These are phyloP conservation scores for Cryptosporidium sp. DNA, from an alignment of 169 alveolate species.

Conservation along the genomic window DNA sequence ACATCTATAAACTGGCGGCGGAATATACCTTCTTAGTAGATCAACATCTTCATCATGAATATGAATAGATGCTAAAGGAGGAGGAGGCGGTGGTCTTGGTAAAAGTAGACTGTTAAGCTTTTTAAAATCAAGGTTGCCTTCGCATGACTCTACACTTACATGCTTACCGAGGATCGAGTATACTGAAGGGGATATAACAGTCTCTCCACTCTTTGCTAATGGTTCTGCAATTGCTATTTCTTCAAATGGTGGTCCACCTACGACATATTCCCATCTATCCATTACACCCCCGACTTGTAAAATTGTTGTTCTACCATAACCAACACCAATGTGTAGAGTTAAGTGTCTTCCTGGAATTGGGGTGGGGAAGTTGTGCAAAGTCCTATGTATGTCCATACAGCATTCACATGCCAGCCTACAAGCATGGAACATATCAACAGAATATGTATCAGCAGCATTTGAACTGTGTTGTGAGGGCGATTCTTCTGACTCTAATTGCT, in stretches of 20 bases:
- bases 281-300: constrained; percentile 84
- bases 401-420: constrained; percentile 81
- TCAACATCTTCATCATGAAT: constrained; percentile 75
- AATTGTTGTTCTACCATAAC: constrained; percentile 83
- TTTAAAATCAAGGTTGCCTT: constrained; percentile 68
- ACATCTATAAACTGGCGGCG: constrained; percentile 82
- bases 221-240: constrained; percentile 85
- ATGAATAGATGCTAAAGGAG: constrained; percentile 74
- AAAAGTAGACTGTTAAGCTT: constrained; percentile 17
- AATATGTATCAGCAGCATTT: constrained; percentile 67
- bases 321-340: constrained; percentile 84
- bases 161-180: constrained; percentile 67
- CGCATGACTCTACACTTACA: constrained; percentile 74
- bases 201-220: constrained; percentile 84
- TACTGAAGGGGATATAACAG: constrained; percentile 82
- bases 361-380: constrained; percentile 85
- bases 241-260: constrained; percentile 85
- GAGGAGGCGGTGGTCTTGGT: constrained; percentile 75
- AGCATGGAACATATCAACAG: constrained; percentile 75
- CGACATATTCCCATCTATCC: constrained; percentile 83
- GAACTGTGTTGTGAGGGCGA: neutral
- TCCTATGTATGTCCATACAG: constrained; percentile 84
- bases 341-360: constrained; percentile 80
- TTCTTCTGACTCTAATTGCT: constrained; percentile 8
- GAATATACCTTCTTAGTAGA: constrained; percentile 81